These are phyloP conservation scores for Aspergillus thermomutatus DNA, from an alignment of 2,329 filamentous ascomycete genomes.

Conservation along the genomic window DNA sequence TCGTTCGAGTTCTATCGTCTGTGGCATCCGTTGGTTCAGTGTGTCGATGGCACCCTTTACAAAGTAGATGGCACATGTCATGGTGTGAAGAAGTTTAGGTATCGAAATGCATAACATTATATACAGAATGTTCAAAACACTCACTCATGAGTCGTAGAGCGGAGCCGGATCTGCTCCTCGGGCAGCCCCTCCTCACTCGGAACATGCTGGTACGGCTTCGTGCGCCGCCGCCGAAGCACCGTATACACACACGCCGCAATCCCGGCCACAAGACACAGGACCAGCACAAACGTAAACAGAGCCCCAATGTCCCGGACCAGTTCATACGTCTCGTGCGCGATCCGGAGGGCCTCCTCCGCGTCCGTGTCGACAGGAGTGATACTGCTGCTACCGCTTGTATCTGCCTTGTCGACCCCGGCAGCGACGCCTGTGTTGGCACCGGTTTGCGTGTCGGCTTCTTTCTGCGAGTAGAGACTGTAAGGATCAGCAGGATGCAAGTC, in stretches of 20 bases:
- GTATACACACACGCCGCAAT: neutral
- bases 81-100: neutral
- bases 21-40: too few relatives aligned
- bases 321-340: neutral
- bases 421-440: neutral
- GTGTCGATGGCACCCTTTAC: too few relatives aligned
- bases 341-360: neutral
- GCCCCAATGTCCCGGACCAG: neutral
- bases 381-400: neutral
- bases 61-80: neutral
- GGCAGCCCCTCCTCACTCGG: neutral
- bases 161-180: neutral
- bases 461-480: neutral
- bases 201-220: neutral
- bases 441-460: neutral
- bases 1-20: too few relatives aligned
- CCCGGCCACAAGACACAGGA: neutral
- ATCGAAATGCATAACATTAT: neutral
- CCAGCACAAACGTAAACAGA: neutral
- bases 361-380: neutral
- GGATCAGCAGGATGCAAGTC: slow-evolving; percentile 5
- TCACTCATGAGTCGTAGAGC: neutral
- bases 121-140: neutral
- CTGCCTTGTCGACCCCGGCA: neutral
- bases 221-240: neutral